Base-by-base conservation (phyloP, 176 grass and related monocot species). In the Pontederia paniculata region DNA sequence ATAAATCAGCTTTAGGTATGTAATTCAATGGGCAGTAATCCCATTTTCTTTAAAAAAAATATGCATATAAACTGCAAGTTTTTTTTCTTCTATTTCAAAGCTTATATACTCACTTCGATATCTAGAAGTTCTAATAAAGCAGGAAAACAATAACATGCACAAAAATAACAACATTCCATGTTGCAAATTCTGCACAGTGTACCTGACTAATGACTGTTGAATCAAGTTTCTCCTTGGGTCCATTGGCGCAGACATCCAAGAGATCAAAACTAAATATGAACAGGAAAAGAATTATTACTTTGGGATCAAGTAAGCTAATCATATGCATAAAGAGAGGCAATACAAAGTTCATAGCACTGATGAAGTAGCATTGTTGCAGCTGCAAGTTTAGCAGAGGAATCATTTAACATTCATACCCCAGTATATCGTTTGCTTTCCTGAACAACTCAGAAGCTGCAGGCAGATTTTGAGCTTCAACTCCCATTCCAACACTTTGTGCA, bases 171-270 rank as follows among this genome's bases (percentile, higher is more conserved):
- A 37, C 28, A 37, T 37, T 37, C 28, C n/a, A 6, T 37, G 28
- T 37, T 6, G 5, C 0, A 37, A 37, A 41, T 54, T 15, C 14
- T 17, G 65, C 42, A 57, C 18, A 25, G 9, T 7, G 2, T 80
- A 98, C 93, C 86, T 98, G 93, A 72, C 93, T 98, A 65, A 98
- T 84, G 51, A 91, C 80, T 51, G 93, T 98, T 59, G 86, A 98
- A 62, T 98, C 78, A 67, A 98, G 72, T 58, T 82, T 98, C 67
- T 91, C 86, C 77, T 97, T 98, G 49, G 93, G 86, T 16, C 93
- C 93, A 72, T 91, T 89, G 44, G 70, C 89, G 80, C 86, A 91
- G 61, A 91, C 51, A 84, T 84, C 78, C 73, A 91, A 44, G 79
- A 98, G 72, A 50, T 98, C 86, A 53, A 84, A 98, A 58, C 93